Conservation (phyloP, 2,329 filamentous ascomycete genomes). For the Aureobasidium sp. region DNA sequence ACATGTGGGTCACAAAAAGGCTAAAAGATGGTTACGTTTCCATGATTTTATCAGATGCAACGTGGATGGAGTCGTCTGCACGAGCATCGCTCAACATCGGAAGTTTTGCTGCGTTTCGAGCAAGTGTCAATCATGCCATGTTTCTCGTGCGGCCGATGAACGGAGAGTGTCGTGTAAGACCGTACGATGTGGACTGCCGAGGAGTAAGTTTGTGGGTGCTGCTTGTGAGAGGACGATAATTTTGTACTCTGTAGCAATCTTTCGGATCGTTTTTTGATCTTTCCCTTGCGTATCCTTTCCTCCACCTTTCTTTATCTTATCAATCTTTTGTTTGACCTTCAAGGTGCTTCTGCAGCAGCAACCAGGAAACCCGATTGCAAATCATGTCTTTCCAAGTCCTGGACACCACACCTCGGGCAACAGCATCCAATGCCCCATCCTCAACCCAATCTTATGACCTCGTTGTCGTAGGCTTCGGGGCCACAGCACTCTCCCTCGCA, state of each 20-base stretch:
- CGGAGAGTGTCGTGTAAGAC: background rate
- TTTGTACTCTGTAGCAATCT: background rate
- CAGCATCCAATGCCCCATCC: background rate
- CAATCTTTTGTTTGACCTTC: background rate
- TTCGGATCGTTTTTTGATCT: background rate
- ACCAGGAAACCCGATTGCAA: too few species aligned
- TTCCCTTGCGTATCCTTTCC: background rate
- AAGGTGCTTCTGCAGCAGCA: background rate
- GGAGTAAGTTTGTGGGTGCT: background rate
- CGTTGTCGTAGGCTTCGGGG: slow-evolving; percentile 21
- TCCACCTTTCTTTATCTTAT: slow-evolving; percentile 4
- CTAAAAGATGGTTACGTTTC: background rate
- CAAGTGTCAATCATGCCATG: background rate
- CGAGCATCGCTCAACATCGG: slow-evolving; percentile 1
- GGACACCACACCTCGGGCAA: background rate
- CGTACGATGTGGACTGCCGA: background rate
- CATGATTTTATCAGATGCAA: slow-evolving; percentile 8
- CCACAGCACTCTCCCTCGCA: slow-evolving; percentile 19
- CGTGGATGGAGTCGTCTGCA: background rate
- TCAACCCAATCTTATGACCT: slow-evolving; percentile 14
- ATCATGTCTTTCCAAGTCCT: slow-evolving; percentile 2
- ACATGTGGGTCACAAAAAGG: background rate
- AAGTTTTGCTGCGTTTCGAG: background rate
- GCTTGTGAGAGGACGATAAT: background rate
- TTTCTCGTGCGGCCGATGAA: background rate